Evolutionary conservation across 192 early-diverging fungal species (phyloP).

Genomic region (Backusella mclennaniae): DNA sequence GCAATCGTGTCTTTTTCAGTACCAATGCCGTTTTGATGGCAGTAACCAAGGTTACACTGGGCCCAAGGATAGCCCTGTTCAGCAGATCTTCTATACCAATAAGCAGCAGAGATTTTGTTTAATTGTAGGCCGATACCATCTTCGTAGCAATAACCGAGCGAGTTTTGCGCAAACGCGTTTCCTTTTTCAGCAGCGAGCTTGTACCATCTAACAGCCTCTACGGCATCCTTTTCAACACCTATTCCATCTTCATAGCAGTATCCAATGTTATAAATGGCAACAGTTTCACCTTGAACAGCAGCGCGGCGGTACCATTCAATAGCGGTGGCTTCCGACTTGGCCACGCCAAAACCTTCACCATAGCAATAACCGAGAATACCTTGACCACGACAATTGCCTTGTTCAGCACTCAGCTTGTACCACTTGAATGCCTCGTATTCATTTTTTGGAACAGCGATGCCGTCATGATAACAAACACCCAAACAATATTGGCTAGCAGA

Average conservation of each 20-base stretch:
- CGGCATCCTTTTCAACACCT: conserved; percentile 47
- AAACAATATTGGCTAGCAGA: conserved; percentile 63
- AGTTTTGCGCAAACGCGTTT: conserved; percentile 78
- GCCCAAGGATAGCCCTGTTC: conserved; percentile 55
- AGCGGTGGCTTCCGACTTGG: conserved; percentile 62
- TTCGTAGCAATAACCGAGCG: conserved; percentile 78
- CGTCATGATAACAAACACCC: conserved; percentile 79
- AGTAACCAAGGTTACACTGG: conserved; percentile 78
- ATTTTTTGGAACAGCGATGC: conserved; percentile 67
- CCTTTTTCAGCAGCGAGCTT: conserved; percentile 59
- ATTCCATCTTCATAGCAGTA: conserved; percentile 62
- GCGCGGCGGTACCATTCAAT: conserved; percentile 61
- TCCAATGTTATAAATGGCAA: conserved; percentile 57
- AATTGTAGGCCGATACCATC: conserved; percentile 67
- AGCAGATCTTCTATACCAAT: conserved; percentile 54
- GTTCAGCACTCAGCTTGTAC: conserved; percentile 64
- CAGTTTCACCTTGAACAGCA: conserved; percentile 52
- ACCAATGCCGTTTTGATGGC: conserved; percentile 66
- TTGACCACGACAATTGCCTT: conserved; percentile 58
- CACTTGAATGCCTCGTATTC: conserved; percentile 68
- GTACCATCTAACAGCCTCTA: conserved; percentile 64
- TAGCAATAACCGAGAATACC: conserved; percentile 79
- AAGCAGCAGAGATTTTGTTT: conserved; percentile 50
- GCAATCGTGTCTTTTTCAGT: conserved; percentile 41
- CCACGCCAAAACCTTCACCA: conserved; percentile 69